phyloP scores from a whole-genome alignment of 2,329 filamentous ascomycete species.

The Colletotrichum camelliae region DNA sequence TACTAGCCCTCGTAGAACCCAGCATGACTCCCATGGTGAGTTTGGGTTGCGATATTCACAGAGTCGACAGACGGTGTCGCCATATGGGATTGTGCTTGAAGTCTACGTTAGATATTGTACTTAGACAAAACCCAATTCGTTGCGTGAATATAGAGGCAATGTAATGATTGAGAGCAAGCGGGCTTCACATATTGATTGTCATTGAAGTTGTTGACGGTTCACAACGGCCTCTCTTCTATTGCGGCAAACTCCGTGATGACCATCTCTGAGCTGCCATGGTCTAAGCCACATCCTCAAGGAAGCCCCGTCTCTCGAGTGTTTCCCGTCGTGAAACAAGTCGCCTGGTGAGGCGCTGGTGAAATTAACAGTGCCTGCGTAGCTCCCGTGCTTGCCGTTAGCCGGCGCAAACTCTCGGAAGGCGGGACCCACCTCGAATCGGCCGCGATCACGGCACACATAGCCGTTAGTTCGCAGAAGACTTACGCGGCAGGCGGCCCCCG shows the following conservation, averaged over 20 bases:
- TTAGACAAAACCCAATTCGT: accelerated
- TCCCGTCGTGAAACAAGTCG: not conserved
- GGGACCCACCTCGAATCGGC: not conserved
- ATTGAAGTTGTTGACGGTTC: not conserved
- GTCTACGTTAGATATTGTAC: not conserved
- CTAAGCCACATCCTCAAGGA: not conserved
- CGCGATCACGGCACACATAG: not conserved
- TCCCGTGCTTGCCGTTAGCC: not conserved
- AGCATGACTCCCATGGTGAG: not conserved
- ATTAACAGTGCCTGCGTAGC: not conserved
- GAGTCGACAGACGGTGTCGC: not conserved
- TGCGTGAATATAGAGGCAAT: not conserved
- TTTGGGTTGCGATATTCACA: not conserved
- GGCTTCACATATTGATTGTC: not conserved
- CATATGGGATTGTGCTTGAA: not conserved
- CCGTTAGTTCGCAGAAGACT: not conserved
- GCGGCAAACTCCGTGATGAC: not conserved
- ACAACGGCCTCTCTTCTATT: not conserved
- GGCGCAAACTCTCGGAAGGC: not conserved
- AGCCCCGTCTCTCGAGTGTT: not conserved
- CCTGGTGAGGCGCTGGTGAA: not conserved
- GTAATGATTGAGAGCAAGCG: not conserved
- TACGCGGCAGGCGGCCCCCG: not conserved
- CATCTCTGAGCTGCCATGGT: not conserved
- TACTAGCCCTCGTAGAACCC: not conserved